Base-by-base conservation (phyloP, 139 green algal genomes). In the Micractinium conductrix region DNA sequence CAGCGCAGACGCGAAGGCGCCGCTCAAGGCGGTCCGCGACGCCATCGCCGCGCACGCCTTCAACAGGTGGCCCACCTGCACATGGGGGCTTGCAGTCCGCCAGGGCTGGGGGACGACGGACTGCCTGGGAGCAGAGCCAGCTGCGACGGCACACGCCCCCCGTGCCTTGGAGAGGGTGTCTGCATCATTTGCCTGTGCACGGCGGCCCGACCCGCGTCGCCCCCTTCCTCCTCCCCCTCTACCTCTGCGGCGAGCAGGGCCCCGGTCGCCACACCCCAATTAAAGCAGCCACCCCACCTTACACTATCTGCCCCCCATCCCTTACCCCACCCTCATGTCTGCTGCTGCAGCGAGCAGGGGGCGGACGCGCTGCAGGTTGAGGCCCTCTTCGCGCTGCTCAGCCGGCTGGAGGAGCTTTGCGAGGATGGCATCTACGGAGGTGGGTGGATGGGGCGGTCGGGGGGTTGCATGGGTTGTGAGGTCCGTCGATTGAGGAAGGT, bases 21-120 rank as follows among this genome's bases (percentile, higher is more conserved):
- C 85, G 24, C 43, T 89, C 38, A 89, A 89, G 79, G 65, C 78
- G 1, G 75, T 88, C 30, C 84, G 84, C 6, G 85, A 86, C 38
- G 67, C 78, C 63, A 62, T 88, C 2, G 84, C 80, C 78, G 22
- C 71, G 42, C 26, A 12, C 40, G 65, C n/a, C 28, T 84, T 70
- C 79, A n/a, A 84, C 44, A 67, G 63, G 78, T 75, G 43, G 37
- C 45, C 33, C 1, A 22, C 30, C 58, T 2, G 65, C 33, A 38
- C 62, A 69, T 35, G 62, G 10, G 65, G 28, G 19, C 28, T 30
- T 70, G 62, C 62, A 38, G n/a, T n/a, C n/a, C n/a, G n/a, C n/a
- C n/a, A n/a, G n/a, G n/a, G n/a, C n/a, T n/a, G n/a, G n/a, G n/a
- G n/a, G n/a, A n/a, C n/a, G n/a, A n/a, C n/a, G n/a, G n/a, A n/a